Conservation (phyloP, 2,329 filamentous ascomycete species). For the Aspergillus costaricaensis region DNA sequence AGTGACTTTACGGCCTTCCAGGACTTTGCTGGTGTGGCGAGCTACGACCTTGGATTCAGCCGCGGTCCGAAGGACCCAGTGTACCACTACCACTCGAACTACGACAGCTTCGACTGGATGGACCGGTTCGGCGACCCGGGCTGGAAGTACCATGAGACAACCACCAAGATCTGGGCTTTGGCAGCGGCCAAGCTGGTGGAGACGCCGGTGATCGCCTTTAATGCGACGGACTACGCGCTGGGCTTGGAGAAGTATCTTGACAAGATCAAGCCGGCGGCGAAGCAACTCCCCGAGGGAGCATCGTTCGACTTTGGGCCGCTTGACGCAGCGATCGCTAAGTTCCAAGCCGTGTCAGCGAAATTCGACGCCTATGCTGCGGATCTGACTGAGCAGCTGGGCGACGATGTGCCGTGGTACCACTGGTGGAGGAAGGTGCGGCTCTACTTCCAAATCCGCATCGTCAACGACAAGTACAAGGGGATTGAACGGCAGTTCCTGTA, state of each 20-base stretch:
- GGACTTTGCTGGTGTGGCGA: constrained; percentile 68
- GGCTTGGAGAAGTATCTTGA: constrained; percentile 53
- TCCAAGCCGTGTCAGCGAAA: constrained; percentile 50
- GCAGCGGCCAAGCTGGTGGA: constrained; percentile 64
- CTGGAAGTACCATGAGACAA: constrained; percentile 62
- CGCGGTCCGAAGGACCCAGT: constrained; percentile 47
- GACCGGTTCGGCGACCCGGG: constrained; percentile 69
- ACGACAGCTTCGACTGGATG: constrained; percentile 86
- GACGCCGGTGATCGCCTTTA: constrained; percentile 63
- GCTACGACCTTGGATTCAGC: constrained; percentile 64
- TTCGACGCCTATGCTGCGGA: constrained; percentile 56
- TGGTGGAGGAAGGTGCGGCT: constrained; percentile 68
- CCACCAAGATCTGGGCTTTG: constrained; percentile 66
- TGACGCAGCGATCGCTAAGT: constrained; percentile 51
- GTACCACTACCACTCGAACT: constrained; percentile 82
- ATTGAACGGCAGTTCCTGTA: constrained; percentile 82
- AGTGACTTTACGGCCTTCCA: constrained; percentile 76
- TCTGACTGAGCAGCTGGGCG: constrained; percentile 51
- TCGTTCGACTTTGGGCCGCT: constrained; percentile 49
- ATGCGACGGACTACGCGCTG: constrained; percentile 64
- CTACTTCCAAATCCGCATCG: constrained; percentile 62
- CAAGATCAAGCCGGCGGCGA: constrained; percentile 29
- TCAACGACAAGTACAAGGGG: constrained; percentile 81
- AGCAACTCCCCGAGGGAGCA: constrained; percentile 24
- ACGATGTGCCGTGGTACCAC: constrained; percentile 74